These are phyloP conservation scores for Trichoderma koningii DNA, from an alignment of 2,329 filamentous ascomycete species.

Conservation along the genomic window DNA sequence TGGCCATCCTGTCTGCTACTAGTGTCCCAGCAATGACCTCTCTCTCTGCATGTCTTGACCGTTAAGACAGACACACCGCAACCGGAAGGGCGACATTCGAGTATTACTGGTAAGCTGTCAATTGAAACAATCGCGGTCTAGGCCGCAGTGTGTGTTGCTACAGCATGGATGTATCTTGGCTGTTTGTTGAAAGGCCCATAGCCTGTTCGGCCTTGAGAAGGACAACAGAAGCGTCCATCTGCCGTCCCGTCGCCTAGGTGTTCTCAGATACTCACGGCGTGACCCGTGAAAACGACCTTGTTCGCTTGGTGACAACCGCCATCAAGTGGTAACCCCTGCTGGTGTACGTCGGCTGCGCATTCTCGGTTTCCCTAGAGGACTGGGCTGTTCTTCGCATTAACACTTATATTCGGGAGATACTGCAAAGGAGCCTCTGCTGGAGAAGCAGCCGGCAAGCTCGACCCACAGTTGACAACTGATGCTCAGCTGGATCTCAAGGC, in stretches of 20 bases:
- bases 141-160: neutral
- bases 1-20: neutral
- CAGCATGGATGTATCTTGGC: neutral
- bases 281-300: too few relatives aligned
- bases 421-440: neutral
- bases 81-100: neutral
- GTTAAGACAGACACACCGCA: neutral
- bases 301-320: too few relatives aligned
- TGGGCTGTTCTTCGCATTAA: neutral
- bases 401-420: neutral
- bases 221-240: too few relatives aligned
- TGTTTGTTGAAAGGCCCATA: neutral
- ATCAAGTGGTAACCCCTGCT: neutral
- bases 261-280: too few relatives aligned
- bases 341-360: neutral
- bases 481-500: constrained; percentile 7
- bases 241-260: too few relatives aligned
- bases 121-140: neutral
- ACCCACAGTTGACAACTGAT: neutral
- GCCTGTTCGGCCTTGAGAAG: neutral
- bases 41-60: neutral
- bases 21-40: neutral
- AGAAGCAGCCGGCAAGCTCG: neutral
- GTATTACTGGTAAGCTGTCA: neutral
- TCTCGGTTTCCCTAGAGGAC: neutral